Percentiles rank a stretch among this genome's conserved stretches.
phyloP scores from a whole-genome alignment of 2,329 filamentous ascomycete genomes.

The Alternaria sp. region DNA sequence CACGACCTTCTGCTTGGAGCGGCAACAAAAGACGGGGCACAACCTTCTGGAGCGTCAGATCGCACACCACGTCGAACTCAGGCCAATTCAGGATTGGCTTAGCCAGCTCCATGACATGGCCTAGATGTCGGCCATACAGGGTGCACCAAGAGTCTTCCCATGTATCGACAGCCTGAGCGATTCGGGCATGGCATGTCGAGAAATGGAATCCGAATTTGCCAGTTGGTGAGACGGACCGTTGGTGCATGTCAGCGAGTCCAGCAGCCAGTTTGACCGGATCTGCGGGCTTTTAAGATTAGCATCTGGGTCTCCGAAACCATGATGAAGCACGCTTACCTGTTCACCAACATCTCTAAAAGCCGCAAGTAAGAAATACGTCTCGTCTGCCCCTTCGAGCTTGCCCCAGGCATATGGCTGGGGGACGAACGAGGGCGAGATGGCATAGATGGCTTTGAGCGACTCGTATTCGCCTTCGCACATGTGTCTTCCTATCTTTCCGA shows the following conservation, averaged over 20 bases:
- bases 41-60: not conserved
- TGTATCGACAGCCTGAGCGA: not conserved
- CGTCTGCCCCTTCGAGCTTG: too few species aligned
- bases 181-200: not conserved
- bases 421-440: not conserved
- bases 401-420: not conserved
- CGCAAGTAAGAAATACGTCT: not conserved
- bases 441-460: not conserved
- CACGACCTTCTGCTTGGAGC: not conserved
- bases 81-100: not conserved
- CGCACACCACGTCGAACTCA: fast-evolving
- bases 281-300: not conserved
- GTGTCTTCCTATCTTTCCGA: not conserved
- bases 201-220: not conserved
- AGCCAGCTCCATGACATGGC: not conserved
- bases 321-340: too few species aligned
- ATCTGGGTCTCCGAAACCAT: too few species aligned
- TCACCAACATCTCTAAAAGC: not conserved
- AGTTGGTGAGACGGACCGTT: not conserved
- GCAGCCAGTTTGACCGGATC: not conserved
- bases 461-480: not conserved
- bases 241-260: not conserved
- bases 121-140: not conserved
- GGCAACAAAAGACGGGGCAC: not conserved
- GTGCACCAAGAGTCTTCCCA: not conserved